Evolutionary conservation across 345 rosid species (phyloP).

Genomic region (Psidium friedrichsthalianum): DNA sequence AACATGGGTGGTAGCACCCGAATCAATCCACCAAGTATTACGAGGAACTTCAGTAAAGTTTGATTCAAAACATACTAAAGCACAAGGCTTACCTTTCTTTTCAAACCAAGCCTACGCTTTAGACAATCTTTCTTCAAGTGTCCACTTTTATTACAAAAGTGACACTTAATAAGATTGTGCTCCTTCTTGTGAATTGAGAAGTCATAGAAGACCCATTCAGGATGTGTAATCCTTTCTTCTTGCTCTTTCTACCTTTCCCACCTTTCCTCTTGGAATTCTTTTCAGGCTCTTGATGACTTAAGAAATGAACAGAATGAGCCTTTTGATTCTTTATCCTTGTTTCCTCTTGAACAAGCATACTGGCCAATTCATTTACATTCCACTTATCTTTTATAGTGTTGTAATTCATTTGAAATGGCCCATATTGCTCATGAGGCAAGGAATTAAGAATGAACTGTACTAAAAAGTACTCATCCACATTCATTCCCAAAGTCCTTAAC

Average conservation of each 20-base stretch:
- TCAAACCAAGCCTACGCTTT: background rate
- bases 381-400: slow-evolving; percentile 15
- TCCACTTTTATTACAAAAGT: background rate
- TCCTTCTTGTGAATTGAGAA: background rate
- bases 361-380: slow-evolving; percentile 8
- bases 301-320: background rate
- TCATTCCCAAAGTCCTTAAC: background rate
- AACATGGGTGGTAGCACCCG: background rate
- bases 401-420: slow-evolving; percentile 9
- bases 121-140: background rate
- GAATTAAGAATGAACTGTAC: slow-evolving; percentile 4
- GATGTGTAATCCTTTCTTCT: background rate
- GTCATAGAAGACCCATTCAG: background rate
- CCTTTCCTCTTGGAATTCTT: background rate
- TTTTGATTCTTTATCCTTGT: background rate
- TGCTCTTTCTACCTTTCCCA: background rate
- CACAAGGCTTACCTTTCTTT: slow-evolving; percentile 1
- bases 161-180: background rate
- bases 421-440: slow-evolving; percentile 2
- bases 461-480: background rate
- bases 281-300: background rate
- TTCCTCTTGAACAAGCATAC: slow-evolving; percentile 3
- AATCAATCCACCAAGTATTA: too few species aligned
- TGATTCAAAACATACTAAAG: slow-evolving; percentile 8
- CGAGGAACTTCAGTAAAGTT: background rate